Percentiles rank a stretch among this genome's conserved stretches.
Evolutionary conservation across 177 flowering plant genomes (phyloP).

Genomic region (Vitis hybrid): DNA sequence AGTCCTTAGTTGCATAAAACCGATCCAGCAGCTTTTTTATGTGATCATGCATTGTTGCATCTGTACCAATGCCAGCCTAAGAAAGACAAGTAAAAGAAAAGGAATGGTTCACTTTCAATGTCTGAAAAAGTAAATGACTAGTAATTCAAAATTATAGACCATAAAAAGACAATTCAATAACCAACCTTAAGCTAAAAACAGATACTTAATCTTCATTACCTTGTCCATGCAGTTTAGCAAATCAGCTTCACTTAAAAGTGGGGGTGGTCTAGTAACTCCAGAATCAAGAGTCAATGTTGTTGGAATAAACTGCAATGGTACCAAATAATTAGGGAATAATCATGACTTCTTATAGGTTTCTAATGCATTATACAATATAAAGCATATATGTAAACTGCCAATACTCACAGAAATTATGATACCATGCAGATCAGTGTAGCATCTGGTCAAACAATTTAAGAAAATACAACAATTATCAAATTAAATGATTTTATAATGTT

Average conservation of each 20-base stretch:
- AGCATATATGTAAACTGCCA: neutral
- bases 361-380: neutral
- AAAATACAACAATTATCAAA: no score
- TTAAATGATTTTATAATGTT: no score
- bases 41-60: constrained; percentile 99
- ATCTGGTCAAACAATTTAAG: no score
- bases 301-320: constrained; percentile 72
- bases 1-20: constrained; percentile 87
- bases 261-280: constrained; percentile 94
- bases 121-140: neutral
- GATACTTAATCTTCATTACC: constrained; percentile 37
- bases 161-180: neutral
- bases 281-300: constrained; percentile 84
- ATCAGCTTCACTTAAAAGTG: constrained; percentile 97
- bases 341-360: neutral
- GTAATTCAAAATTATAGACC: neutral
- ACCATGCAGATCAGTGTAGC: neutral
- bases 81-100: constrained; percentile 17
- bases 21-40: constrained; percentile 97
- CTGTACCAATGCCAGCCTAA: constrained; percentile 98
- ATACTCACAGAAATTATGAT: neutral
- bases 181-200: neutral
- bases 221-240: constrained; percentile 92
- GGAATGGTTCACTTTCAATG: neutral
- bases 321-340: neutral